Evolutionary conservation across 208 protist genomes (phyloP), one percentile per base, ranked within the genome.

Genomic region (Leishmania arabica): DNA sequence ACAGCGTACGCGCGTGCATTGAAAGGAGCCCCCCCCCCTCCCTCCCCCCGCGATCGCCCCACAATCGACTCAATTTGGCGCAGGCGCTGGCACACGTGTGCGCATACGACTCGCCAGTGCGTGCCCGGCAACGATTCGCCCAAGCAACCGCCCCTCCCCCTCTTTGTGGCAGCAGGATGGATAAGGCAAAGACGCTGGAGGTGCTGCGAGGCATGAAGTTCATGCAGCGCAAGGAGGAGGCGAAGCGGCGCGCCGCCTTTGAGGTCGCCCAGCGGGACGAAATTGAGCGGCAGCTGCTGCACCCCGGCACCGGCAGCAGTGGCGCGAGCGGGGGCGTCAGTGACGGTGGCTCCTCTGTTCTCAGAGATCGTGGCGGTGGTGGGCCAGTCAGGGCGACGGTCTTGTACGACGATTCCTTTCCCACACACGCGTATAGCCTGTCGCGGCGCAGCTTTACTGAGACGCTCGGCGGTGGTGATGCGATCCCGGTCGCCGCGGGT

Each of bases 171-270:
- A 24, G 17, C 60, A 42, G 37, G 75, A 91, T 97, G 95, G 86
- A 96, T 88, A 95, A 92, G 75, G 73, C 78, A 17, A 95, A 95
- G 79, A 93, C 91, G 13, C n/a, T 98, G 24, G 93, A 98, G 60
- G 84, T 94, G 42, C 92, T 98, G 34, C 89, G 92, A 4, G 88
- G 92, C 83, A 96, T 98, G 95, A 98, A 96, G 84, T 98, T 98
- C 78, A 98, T 98, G 95, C 95, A 98, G 81, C 93, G 95, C 58
- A 96, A 96, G 82, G 93, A 98, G 70, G 95, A 98, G 78, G 88
- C 87, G 37, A 94, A 94, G 82, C 90, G 93, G 3, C 88, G 95
- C 21, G 90, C 90, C 54, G 79, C 90, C 45, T 95, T 93, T 87
- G 93, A 98, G 76, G 60, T 85, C 0, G 78, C 92, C 54, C 95